Base-by-base conservation (phyloP, 2,329 filamentous ascomycete genomes). In the Clonostachys byssicola region DNA sequence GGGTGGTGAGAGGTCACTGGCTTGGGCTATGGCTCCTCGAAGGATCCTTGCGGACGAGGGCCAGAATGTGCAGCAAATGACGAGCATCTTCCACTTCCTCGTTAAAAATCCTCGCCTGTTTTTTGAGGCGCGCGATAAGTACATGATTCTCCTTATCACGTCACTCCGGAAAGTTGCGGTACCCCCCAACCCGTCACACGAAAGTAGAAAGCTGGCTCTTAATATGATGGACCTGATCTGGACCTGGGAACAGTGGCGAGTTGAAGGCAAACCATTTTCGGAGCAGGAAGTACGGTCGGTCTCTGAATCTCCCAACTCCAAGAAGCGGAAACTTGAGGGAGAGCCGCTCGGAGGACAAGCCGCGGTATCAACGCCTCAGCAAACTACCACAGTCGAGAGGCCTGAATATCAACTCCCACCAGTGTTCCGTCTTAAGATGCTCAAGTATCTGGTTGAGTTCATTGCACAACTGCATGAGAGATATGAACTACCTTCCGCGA, bases 11-110 rank as follows among this genome's bases (percentile, higher is more conserved):
- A 77, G 83, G 12, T 87, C 89, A 54, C 88, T 89, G 4, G 76
- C 91, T 12, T 99, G 92, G 94, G 89, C 92, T 8, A 85, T 90
- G 53, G 89, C 92, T 54, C 92, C 94, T 33, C 83, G 92, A 40
- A 89, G 92, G 46, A 95, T 99, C 30, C 71, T 99, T 18, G 86
- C 90, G 5, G 95, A 99, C 62, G 94, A 99, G 65, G 92, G 89
- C 23, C 89, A 94, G 52, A 99, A 99, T 57, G 78, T 92, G 42
- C 92, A 95, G 65, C 94, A 97, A 68, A 87, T 97, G 71, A 96
- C 91, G 46, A 94, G 88, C 70, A 97, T 99, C 57, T 97, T 96
- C 73, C 88, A 96, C 59, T 99, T 99, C 68, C 75, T 99, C 34
- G 92, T 96, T 35, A 83, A 89, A 48, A 92, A 99, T 62, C 88